Evolutionary conservation across 495 filamentous ascomycete genomes (phyloP).

Genomic region (Penicillium fimorum): DNA sequence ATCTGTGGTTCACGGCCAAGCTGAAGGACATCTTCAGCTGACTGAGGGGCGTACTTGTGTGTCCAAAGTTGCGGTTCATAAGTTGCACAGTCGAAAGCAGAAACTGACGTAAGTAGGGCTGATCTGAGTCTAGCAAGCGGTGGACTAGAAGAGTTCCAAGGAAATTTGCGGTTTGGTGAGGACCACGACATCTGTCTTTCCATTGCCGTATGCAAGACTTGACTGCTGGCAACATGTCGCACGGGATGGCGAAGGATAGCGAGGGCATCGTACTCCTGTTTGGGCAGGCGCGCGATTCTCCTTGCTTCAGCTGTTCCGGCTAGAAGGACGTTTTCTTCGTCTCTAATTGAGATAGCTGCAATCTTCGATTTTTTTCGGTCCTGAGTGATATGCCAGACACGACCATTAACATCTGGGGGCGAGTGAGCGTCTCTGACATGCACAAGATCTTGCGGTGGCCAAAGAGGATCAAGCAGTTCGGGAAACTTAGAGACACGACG

Average conservation of each 20-base stretch:
- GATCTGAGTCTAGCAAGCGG: slow-evolving; percentile 60
- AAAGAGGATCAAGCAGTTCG: slow-evolving; percentile 60
- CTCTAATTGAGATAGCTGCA: slow-evolving; percentile 28
- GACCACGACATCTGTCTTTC: slow-evolving; percentile 35
- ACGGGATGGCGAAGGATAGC: slow-evolving; percentile 34
- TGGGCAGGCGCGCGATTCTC: slow-evolving; percentile 2
- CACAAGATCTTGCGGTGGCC: slow-evolving; percentile 65
- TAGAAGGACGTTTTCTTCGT: slow-evolving; percentile 38
- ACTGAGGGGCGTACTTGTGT: slow-evolving; percentile 81
- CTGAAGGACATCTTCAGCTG: slow-evolving; percentile 73
- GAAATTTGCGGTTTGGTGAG: slow-evolving; percentile 7
- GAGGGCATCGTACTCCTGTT: neutral
- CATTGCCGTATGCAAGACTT: slow-evolving; percentile 31
- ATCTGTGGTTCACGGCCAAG: slow-evolving; percentile 65
- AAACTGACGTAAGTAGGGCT: slow-evolving; percentile 58
- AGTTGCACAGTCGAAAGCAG: slow-evolving; percentile 74
- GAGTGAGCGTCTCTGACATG: slow-evolving; percentile 46
- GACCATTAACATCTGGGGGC: neutral
- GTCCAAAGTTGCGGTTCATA: slow-evolving; percentile 75
- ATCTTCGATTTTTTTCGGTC: slow-evolving; percentile 41
- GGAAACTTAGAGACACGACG: slow-evolving; percentile 51
- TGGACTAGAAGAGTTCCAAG: slow-evolving; percentile 25
- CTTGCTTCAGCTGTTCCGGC: slow-evolving; percentile 18
- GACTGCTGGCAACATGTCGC: slow-evolving; percentile 37
- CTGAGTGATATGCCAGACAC: neutral